Evolutionary conservation across 352 stramenopile genomes (phyloP).

Genomic region (Phytopythium litorale): DNA sequence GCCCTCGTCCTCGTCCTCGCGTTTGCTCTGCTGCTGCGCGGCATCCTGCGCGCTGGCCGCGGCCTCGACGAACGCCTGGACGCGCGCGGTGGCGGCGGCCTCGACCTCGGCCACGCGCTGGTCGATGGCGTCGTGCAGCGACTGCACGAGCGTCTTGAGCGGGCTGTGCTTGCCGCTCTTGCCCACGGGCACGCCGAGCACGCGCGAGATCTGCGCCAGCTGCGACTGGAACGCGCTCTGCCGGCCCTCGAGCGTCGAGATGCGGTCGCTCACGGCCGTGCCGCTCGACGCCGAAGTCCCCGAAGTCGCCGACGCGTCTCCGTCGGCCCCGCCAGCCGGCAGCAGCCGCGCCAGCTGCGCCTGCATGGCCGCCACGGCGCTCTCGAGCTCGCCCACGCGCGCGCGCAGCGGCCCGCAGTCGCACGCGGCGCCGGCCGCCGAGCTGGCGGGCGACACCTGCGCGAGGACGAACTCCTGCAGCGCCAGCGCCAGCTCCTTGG

Average conservation of each 20-base stretch:
- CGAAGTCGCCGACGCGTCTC: too few relatives aligned
- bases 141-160: conserved; percentile 71
- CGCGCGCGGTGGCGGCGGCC: background rate
- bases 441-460: conserved; percentile 19
- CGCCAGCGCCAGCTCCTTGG: conserved; percentile 39
- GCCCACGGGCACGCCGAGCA: conserved; percentile 54
- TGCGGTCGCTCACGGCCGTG: conserved; percentile 17
- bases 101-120: conserved; percentile 7
- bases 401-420: background rate
- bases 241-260: conserved; percentile 62
- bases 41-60: background rate
- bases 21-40: background rate
- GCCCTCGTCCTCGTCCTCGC: background rate
- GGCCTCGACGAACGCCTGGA: background rate
- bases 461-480: conserved; percentile 49
- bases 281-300: background rate
- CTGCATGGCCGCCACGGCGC: too few relatives aligned
- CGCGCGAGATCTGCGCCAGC: conserved; percentile 55
- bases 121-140: conserved; percentile 33
- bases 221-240: conserved; percentile 74
- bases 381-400: too few relatives aligned
- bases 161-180: conserved; percentile 68
- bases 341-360: too few relatives aligned
- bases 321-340: too few relatives aligned
- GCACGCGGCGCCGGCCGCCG: background rate